Evolutionary conservation across 1,284 basidiomycete species (phyloP), one percentile per base, ranked within the genome.

Genomic region (Cutaneotrichosporon dermatis): DNA sequence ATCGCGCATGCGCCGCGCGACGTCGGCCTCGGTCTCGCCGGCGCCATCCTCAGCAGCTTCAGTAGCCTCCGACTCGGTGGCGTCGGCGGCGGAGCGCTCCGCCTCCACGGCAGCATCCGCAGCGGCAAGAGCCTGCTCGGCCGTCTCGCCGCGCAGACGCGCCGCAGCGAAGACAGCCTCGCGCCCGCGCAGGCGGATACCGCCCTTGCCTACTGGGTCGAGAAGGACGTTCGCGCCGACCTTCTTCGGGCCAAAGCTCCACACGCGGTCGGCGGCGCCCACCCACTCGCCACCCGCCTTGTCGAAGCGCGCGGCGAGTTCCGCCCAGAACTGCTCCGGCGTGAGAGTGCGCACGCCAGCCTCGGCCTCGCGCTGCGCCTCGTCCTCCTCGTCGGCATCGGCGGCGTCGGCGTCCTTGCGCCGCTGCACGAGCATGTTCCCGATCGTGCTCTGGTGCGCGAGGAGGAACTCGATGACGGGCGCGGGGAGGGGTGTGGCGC

Each of bases 171-270:
- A 72, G 16, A 75, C 61, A 39, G 68, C 52, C 43, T 75, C 73
- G 46, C 72, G 71, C 1, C 64, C 69, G 7, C 70, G 60, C 42
- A 78, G 60, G n/a, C 74, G 72, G 54, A 42, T 51, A 7, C 56
- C 44, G 54, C 15, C 69, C 61, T 57, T 73, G 12, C 62, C 79
- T 42, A 51, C 62, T 52, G 69, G 75, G 77, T 97, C 95, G 10
- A 98, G 80, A 6, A 99, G 79, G 12, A 99, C 70, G 74, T 95
- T 97, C 4, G 90, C 86, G 0, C 95, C 95, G 15, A 89, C 85
- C 55, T 85, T 80, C 64, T 89, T 88, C 0, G 96, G 95, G 0
- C 96, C 96, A 76, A 97, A 95, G 12, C 90, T 85, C 89, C 92
- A 95, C 1, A 96, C 84, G 57, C 81, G 83, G 51, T 92, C 88